Base-by-base conservation (phyloP, 371 early-diverging fungal genomes). In the Apophysomyces sp. region DNA sequence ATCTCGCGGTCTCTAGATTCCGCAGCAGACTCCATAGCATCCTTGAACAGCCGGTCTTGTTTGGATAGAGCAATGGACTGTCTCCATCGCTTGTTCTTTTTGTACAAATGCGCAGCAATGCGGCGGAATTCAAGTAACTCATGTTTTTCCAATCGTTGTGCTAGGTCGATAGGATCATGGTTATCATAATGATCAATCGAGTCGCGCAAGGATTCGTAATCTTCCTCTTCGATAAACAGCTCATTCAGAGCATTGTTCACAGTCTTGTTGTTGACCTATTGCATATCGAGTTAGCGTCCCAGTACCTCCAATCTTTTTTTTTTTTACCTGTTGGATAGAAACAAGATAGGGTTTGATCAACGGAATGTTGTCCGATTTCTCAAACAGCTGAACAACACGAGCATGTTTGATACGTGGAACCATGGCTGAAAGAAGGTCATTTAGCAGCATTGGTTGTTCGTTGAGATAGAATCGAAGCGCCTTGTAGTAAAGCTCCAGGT, bases 21-120 rank as follows among this genome's bases (percentile, higher is more conserved):
- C 5, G 92, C 91, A 13, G 97, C 99, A 1, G 98, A 96, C 54
- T 96, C 95, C 92, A 98, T 97, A 2, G 97, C 96, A 71, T 98
- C 99, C 84, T 93, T 94, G 86, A 89, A 98, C 36, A 97, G 85
- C 57, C 91, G 84, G 72, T 98, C 98, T 78, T 95, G 90, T 84
- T 97, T 97, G 28, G 96, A 97, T 57, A 98, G 82, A 13, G 89
- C 86, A 73, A 98, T 89, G 4, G 97, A 94, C 77, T 97, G 94
- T 74, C 89, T 86, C 96, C 97, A 98, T 63, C 94, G 89, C 75
- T 92, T 91, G 87, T 95, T 96, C 63, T 82, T 88, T 85, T 87
- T 94, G 87, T 95, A 98, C 56, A 98, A 78, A 64, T 93, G 94
- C 1, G 98, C 95, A 9, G 97, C 93, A 62, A 98, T 95, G 39